Evolutionary conservation across 805 yeast species (phyloP).

Genomic region (Starmerella scarabaei): DNA sequence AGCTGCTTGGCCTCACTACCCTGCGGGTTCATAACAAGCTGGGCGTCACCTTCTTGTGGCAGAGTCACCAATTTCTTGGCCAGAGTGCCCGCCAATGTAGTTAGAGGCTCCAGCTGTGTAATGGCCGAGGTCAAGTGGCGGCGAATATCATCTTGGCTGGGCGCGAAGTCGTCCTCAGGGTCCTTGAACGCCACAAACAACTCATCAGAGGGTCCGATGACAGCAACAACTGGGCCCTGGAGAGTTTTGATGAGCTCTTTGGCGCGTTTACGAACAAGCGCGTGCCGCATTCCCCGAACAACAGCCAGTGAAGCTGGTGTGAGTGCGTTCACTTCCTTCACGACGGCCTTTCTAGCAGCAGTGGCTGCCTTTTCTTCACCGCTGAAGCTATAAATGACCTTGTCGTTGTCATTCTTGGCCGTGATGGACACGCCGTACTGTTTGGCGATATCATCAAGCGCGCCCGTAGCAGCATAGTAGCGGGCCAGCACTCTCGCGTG

Average conservation of each 20-base stretch:
- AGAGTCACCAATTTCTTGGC: conserved; percentile 40
- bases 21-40: conserved; percentile 43
- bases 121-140: conserved; percentile 44
- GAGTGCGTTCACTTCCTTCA: conserved; percentile 56
- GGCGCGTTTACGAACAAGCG: conserved; percentile 29
- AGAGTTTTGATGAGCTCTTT: conserved; percentile 18
- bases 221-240: conserved; percentile 36
- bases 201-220: conserved; percentile 38
- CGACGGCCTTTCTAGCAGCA: conserved; percentile 58
- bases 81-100: conserved; percentile 45
- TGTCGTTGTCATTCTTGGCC: conserved; percentile 33
- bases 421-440: conserved; percentile 34
- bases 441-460: conserved; percentile 32
- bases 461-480: conserved; percentile 34
- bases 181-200: conserved; percentile 45
- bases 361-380: conserved; percentile 43
- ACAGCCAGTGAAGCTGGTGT: conserved; percentile 55
- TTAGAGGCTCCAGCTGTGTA: conserved; percentile 41
- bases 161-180: conserved; percentile 53
- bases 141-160: conserved; percentile 46
- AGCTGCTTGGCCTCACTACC: conserved; percentile 18
- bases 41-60: conserved; percentile 40
- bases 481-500: conserved; percentile 71
- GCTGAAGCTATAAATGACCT: conserved; percentile 49
- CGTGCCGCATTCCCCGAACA: conserved; percentile 43